Percentiles rank a stretch among this genome's conserved stretches.
Conservation (phyloP, 2,329 filamentous ascomycete species). For the Ceratocystiopsis sp. region DNA sequence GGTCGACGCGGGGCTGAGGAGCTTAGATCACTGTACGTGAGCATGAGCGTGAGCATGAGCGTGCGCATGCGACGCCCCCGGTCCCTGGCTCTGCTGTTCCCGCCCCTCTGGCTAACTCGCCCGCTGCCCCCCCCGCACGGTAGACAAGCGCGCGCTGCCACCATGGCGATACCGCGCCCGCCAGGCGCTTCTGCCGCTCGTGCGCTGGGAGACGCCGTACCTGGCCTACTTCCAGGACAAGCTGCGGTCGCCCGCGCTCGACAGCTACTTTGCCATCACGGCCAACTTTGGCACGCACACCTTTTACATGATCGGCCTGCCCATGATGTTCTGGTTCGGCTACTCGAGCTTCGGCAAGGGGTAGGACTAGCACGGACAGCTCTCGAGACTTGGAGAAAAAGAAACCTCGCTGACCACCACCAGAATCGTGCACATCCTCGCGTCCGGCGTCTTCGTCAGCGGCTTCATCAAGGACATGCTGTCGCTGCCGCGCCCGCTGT, state of each 20-base stretch:
- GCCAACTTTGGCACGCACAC: conserved; percentile 96
- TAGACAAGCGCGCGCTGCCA: conserved; percentile 71
- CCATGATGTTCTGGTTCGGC: conserved; percentile 93
- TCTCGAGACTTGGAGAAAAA: no score
- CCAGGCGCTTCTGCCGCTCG: conserved; percentile 64
- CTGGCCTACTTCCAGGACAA: conserved; percentile 71
- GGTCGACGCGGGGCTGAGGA: conserved; percentile 61
- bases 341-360: conserved; percentile 71
- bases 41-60: not conserved
- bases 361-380: conserved; percentile 34
- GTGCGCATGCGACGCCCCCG: conserved; percentile 11
- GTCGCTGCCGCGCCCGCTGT: conserved; percentile 80
- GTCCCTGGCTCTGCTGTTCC: no score
- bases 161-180: conserved; percentile 77
- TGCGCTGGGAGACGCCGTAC: conserved; percentile 90
- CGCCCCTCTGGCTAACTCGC: not conserved
- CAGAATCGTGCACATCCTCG: conserved; percentile 58
- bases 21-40: conserved; percentile 57
- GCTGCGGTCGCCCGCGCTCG: conserved; percentile 66
- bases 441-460: conserved; percentile 67
- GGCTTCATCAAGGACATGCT: conserved; percentile 90
- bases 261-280: conserved; percentile 92
- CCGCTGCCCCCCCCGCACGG: not conserved
- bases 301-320: conserved; percentile 93
- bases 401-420: not conserved